phyloP scores from a whole-genome alignment of 2,329 filamentous ascomycete species.

The Plenodomus tracheiphilus region DNA sequence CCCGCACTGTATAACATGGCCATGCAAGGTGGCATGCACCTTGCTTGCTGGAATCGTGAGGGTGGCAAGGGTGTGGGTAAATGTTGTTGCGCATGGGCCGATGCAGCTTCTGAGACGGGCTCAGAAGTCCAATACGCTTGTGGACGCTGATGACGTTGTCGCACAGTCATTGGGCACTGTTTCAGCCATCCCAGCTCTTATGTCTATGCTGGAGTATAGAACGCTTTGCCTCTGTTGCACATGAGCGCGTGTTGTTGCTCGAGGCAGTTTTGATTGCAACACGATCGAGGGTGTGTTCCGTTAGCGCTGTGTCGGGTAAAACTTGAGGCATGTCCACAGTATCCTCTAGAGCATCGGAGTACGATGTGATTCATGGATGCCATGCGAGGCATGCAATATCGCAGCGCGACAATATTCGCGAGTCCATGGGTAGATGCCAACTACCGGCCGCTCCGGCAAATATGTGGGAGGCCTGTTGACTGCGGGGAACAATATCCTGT shows the following conservation, averaged over 20 bases:
- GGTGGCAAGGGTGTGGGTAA: constrained; percentile 9
- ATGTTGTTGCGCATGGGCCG: background rate
- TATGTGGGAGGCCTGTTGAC: background rate
- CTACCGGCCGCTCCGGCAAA: constrained; percentile 3
- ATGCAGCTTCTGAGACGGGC: background rate
- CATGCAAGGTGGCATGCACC: background rate
- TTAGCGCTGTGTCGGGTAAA: background rate
- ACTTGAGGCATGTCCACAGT: background rate
- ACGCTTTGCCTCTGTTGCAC: background rate
- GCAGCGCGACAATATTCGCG: background rate
- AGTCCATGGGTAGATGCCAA: background rate
- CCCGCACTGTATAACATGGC: background rate
- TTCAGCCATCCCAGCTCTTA: background rate
- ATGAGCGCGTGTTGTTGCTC: background rate
- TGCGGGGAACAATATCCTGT: background rate
- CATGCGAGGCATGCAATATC: background rate
- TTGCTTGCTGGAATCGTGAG: background rate
- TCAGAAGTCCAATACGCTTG: background rate
- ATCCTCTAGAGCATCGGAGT: background rate
- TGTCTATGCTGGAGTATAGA: background rate
- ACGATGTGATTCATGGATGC: background rate
- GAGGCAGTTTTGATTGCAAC: background rate
- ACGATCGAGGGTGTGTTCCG: background rate
- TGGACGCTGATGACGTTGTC: constrained; percentile 6
- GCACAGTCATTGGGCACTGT: background rate